These are phyloP conservation scores for Hypoxylon sp. DNA, from an alignment of 2,329 filamentous ascomycete species.

Conservation along the genomic window DNA sequence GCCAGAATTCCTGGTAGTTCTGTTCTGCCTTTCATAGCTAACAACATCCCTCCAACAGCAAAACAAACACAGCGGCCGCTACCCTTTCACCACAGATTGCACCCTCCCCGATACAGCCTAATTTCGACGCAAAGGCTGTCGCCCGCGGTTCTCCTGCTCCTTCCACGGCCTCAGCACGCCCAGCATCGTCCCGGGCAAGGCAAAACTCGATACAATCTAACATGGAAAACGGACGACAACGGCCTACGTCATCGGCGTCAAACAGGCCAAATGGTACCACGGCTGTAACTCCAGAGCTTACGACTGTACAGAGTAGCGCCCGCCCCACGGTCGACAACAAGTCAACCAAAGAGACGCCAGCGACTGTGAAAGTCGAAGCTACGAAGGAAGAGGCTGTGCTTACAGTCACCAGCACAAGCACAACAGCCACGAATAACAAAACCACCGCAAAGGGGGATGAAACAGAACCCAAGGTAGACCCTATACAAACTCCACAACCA, in stretches of 20 bases:
- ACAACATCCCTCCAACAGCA: conserved; percentile 36
- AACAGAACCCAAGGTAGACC: conserved; percentile 53
- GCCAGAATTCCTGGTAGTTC: conserved; percentile 1
- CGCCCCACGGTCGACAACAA: conserved; percentile 58
- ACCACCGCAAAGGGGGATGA: conserved; percentile 57
- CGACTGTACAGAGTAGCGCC: conserved; percentile 42
- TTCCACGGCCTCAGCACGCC: conserved; percentile 62
- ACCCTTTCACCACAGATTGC: conserved; percentile 73
- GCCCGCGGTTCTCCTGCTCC: conserved; percentile 67
- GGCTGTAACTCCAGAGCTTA: conserved; percentile 50
- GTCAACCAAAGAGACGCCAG: conserved; percentile 57
- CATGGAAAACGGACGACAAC: conserved; percentile 61
- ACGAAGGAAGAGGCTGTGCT: conserved; percentile 47
- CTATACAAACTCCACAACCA: conserved; percentile 48
- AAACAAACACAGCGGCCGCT: conserved; percentile 49
- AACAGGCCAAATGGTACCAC: conserved; percentile 66
- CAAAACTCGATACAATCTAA: conserved; percentile 76
- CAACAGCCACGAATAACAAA: conserved; percentile 48
- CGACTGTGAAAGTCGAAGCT: conserved; percentile 49
- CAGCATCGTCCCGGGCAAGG: conserved; percentile 74
- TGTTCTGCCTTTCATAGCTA: conserved; percentile 31
- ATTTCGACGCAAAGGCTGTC: conserved; percentile 67
- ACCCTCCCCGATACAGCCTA: conserved; percentile 78
- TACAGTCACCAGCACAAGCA: conserved; percentile 40
- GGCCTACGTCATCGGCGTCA: conserved; percentile 67